These are phyloP conservation scores for Beverwykella pulmonaria DNA, from an alignment of 495 filamentous ascomycete species.

Conservation along the genomic window DNA sequence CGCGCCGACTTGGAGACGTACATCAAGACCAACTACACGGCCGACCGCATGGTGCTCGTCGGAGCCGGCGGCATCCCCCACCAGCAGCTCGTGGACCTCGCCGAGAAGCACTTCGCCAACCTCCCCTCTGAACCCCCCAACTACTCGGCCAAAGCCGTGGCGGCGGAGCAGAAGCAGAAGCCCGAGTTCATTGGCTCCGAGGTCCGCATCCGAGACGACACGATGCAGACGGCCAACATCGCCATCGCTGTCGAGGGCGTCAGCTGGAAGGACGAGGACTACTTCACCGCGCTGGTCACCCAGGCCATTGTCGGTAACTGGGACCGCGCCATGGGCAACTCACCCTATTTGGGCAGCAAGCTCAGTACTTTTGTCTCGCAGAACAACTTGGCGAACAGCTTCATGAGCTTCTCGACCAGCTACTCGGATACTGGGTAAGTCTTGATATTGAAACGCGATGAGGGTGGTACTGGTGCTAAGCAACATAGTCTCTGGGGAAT, in stretches of 20 bases:
- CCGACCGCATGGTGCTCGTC: constrained; percentile 98
- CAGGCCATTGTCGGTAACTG: constrained; percentile 99
- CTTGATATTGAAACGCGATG: background rate
- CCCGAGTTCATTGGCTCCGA: constrained; percentile 97
- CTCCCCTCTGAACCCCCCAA: constrained; percentile 74
- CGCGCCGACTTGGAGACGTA: constrained; percentile 87
- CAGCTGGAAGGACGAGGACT: constrained; percentile 98
- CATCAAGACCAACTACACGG: constrained; percentile 99
- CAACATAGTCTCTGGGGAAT: constrained; percentile 98
- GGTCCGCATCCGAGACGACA: constrained; percentile 92
- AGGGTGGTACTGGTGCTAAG: constrained; percentile 9
- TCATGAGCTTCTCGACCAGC: constrained; percentile 99
- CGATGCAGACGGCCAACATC: constrained; percentile 92
- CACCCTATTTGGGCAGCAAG: constrained; percentile 94
- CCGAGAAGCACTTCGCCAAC: constrained; percentile 89
- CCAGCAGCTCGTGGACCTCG: constrained; percentile 87
- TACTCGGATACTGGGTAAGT: constrained; percentile 98
- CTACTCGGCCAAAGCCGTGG: constrained; percentile 63
- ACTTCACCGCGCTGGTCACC: constrained; percentile 96
- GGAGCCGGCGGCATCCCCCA: constrained; percentile 94
- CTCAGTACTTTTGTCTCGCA: constrained; percentile 90
- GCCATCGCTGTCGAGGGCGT: constrained; percentile 99
- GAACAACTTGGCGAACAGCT: constrained; percentile 94
- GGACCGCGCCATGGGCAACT: constrained; percentile 97
- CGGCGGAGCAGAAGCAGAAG: constrained; percentile 74